phyloP scores from a whole-genome alignment of 345 rosid genomes.

The Passiflora organensis region DNA sequence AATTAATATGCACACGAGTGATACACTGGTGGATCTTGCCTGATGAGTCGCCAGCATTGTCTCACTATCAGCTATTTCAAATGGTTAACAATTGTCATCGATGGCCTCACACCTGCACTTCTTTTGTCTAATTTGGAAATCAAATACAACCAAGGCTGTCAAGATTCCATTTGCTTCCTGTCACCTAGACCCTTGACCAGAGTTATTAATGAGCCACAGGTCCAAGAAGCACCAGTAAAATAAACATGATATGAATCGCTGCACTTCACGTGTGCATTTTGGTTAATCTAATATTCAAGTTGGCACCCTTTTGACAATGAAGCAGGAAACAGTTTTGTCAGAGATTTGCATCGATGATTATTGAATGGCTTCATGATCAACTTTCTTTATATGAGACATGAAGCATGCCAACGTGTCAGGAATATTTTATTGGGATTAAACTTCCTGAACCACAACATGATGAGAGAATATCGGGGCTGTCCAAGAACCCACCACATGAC shows the following conservation, averaged over 20 bases:
- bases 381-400: too few relatives aligned
- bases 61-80: neutral
- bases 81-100: too few relatives aligned
- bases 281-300: neutral
- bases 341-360: neutral
- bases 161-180: constrained; percentile 5
- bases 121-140: too few relatives aligned
- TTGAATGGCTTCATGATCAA: neutral
- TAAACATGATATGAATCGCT: neutral
- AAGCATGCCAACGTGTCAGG: too few relatives aligned
- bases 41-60: neutral
- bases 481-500: neutral
- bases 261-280: neutral
- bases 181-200: neutral
- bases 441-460: too few relatives aligned
- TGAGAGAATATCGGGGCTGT: neutral
- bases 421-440: neutral
- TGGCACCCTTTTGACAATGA: neutral
- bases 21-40: too few relatives aligned
- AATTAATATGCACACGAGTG: too few relatives aligned
- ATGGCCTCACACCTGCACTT: neutral
- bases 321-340: constrained; percentile 2
- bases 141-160: neutral
- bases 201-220: too few relatives aligned
- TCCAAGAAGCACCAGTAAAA: neutral